Conservation (phyloP, 495 filamentous ascomycete genomes). For the Letharia lupina region DNA sequence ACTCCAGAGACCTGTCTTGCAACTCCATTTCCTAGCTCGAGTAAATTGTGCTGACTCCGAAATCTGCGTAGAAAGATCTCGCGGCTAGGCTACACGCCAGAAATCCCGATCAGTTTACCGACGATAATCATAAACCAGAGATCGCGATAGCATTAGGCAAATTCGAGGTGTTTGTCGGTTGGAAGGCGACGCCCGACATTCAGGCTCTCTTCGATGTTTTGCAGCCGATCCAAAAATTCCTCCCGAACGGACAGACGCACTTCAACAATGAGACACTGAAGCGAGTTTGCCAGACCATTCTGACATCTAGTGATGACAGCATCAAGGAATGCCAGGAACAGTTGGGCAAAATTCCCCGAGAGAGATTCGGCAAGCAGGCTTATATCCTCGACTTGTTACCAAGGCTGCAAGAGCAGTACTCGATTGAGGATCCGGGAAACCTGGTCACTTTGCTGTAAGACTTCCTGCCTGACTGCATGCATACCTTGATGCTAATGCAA, state of each 20-base stretch:
- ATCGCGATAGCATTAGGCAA: constrained; percentile 68
- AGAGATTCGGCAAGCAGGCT: constrained; percentile 43
- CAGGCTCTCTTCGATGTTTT: constrained; percentile 48
- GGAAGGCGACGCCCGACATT: constrained; percentile 58
- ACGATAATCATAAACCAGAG: constrained; percentile 76
- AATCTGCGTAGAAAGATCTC: constrained; percentile 39
- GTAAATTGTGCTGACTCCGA: too few species aligned
- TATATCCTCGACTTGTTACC: constrained; percentile 57
- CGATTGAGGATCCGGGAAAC: constrained; percentile 37
- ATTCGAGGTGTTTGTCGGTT: constrained; percentile 74
- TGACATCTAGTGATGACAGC: constrained; percentile 44
- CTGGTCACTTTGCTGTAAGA: constrained; percentile 19
- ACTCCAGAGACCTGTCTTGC: too few species aligned
- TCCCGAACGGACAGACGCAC: constrained; percentile 34
- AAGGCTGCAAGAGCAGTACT: constrained; percentile 58
- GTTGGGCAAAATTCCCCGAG: constrained; percentile 40
- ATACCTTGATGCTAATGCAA: neutral
- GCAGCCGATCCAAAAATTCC: constrained; percentile 44
- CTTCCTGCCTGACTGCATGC: neutral
- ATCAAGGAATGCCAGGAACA: constrained; percentile 43
- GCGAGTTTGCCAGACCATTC: constrained; percentile 46
- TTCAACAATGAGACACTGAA: constrained; percentile 58
- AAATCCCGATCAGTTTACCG: constrained; percentile 57
- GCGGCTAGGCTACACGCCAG: constrained; percentile 52
- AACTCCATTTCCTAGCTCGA: too few species aligned